A percentile compares a stretch with the other conserved stretches of the same genome.
Evolutionary conservation across 169 alveolate species (phyloP).

Genomic region (Perkinsus marinus): DNA sequence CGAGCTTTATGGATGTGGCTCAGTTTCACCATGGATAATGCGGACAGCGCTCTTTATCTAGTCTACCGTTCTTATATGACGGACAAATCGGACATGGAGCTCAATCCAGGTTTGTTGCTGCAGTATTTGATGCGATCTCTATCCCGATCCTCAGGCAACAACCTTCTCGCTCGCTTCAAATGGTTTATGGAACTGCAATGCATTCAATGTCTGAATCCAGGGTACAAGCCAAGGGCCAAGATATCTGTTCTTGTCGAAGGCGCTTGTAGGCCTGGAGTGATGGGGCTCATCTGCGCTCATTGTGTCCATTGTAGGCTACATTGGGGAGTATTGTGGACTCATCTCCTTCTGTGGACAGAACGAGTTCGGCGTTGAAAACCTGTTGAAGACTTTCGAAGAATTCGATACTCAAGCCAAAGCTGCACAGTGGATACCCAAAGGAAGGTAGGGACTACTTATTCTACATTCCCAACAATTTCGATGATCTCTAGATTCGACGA

Average conservation of each 20-base stretch:
- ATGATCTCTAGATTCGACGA: not conserved
- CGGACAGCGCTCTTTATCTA: not conserved
- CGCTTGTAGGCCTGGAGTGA: not conserved
- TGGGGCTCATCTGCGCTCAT: not conserved
- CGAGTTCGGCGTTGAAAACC: not conserved
- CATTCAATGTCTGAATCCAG: not conserved
- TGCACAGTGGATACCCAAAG: not conserved
- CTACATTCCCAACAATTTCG: not conserved
- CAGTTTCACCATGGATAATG: not conserved
- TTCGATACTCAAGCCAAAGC: not conserved
- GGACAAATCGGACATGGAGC: not conserved
- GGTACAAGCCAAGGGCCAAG: not conserved
- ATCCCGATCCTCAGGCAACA: not conserved
- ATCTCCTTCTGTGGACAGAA: not conserved
- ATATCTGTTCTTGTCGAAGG: not conserved
- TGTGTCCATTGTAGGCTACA: not conserved
- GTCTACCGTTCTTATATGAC: not conserved
- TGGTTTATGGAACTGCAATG: not conserved
- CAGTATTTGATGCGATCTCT: not conserved
- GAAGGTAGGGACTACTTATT: not conserved
- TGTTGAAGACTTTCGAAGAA: not conserved
- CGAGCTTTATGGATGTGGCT: not conserved
- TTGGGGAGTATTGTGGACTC: not conserved
- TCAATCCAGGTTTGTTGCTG: not conserved
- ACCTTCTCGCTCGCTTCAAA: not conserved